Base-by-base conservation (phyloP, 2,329 filamentous ascomycete genomes). In the Clonostachys rhizophaga region DNA sequence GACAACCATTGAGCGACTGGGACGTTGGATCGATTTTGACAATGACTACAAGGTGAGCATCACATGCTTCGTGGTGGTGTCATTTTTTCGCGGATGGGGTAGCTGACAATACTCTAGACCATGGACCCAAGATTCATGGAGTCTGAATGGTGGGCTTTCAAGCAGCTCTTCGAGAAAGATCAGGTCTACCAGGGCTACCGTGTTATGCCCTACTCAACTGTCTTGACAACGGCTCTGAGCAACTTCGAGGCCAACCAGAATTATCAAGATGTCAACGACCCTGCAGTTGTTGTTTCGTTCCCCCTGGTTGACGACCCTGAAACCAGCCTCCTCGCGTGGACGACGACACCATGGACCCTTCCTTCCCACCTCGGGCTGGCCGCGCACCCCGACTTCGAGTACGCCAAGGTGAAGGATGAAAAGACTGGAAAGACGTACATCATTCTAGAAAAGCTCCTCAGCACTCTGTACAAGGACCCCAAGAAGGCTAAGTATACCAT, bases 71-170 rank as follows among this genome's bases (percentile, higher is more conserved):
- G 9, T 10, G 9, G 24, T 30, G 24, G 24, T 10, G 24, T 30
- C 24, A 30, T 30, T 30, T 30, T 10, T 10, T 30, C 3, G 2
- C 9, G 9, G 24, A 30, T 30, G 24, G 24, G 24, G 24, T 30
- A 9, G 24, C 44, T 30, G 24, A 30, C 24, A 30, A 10, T 10
- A 30, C 24, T 30, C 40, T 58, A 87, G 86, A 96, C 90, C 35
- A 96, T 96, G 90, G 87, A 97, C 65, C 78, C 86, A n/a, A 84
- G 75, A 17, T 97, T 95, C 70, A 97, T 96, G 92, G 92, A 96
- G 72, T 87, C 87, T 0, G 83, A 89, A 54, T 97, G 92, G 92
- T 96, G 92, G 91, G 87, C 94, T 16, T 96, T 96, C 75, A 95
- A 94, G 73, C 83, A 92, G 63, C 77, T 96, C 20, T 95, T 89